A percentile compares a stretch with the other conserved stretches of the same genome.
These are phyloP conservation scores for Piper longum DNA, from an alignment of 164 flowering plant species.

Conservation along the genomic window DNA sequence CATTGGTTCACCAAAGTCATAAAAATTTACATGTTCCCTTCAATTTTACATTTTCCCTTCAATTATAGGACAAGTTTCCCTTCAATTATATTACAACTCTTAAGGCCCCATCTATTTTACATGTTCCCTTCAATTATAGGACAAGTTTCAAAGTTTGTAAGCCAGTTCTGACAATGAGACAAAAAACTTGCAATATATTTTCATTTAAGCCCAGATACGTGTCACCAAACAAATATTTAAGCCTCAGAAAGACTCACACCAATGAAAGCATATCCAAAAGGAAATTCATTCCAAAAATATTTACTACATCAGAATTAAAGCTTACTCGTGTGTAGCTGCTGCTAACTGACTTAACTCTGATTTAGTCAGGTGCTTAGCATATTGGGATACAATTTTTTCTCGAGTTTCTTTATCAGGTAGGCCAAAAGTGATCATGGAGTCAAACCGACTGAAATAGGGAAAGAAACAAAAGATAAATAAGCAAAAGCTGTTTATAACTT, in stretches of 20 bases:
- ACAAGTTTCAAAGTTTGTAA: no score
- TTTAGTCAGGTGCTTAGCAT: conserved; percentile 74
- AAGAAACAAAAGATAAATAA: background rate
- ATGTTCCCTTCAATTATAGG: no score
- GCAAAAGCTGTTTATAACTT: background rate
- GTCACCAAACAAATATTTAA: background rate
- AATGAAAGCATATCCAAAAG: background rate
- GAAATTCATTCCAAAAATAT: background rate
- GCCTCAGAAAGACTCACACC: background rate
- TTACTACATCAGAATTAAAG: background rate
- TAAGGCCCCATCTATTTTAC: no score
- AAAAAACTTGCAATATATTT: no score
- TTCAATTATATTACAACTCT: no score
- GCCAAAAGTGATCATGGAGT: conserved; percentile 70
- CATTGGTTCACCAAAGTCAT: no score
- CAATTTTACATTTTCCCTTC: no score
- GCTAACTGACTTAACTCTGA: conserved; percentile 62
- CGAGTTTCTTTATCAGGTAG: conserved; percentile 64
- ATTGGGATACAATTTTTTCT: conserved; percentile 64
- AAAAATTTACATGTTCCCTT: no score
- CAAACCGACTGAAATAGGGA: conserved; percentile 60
- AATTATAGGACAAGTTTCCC: no score
- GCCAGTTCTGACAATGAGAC: no score
- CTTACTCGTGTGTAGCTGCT: conserved; percentile 57
- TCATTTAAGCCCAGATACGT: no score